Conservation (phyloP, 2,329 filamentous ascomycete species). For the Fusarium globosum region DNA sequence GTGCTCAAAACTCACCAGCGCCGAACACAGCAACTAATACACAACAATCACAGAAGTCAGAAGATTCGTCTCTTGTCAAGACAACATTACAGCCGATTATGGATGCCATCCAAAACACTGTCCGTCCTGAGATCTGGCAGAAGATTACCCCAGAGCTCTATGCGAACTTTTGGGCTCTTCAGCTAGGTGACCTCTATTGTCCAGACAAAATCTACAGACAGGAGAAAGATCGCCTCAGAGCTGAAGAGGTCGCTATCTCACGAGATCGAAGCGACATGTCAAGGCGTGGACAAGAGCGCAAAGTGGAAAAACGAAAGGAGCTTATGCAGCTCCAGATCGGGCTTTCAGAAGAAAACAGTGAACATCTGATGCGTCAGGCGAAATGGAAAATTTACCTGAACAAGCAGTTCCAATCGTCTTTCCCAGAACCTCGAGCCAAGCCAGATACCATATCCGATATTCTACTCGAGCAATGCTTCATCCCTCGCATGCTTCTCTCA, state of each 20-base stretch:
- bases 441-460: conserved; percentile 76
- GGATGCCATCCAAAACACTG: conserved; percentile 69
- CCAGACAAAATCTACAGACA: conserved; percentile 81
- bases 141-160: conserved; percentile 85
- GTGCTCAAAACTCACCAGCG: conserved; percentile 23
- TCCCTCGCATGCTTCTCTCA: conserved; percentile 88
- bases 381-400: conserved; percentile 76
- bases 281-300: conserved; percentile 73
- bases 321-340: conserved; percentile 75
- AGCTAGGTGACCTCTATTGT: conserved; percentile 82
- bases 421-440: conserved; percentile 72
- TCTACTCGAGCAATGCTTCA: conserved; percentile 88
- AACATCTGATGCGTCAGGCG: conserved; percentile 73
- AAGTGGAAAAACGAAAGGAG: conserved; percentile 71
- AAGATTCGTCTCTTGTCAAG: conserved; percentile 49
- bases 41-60: conserved; percentile 47
- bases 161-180: conserved; percentile 90
- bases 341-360: conserved; percentile 78
- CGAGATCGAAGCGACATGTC: conserved; percentile 80
- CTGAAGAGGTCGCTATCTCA: conserved; percentile 73
- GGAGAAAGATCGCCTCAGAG: conserved; percentile 76
- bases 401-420: conserved; percentile 83
- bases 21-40: conserved; percentile 41
- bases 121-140: conserved; percentile 73
- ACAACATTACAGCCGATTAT: conserved; percentile 75